Base-by-base conservation (phyloP, 1,139 yeast genomes). In the Eremothecium gossypii region DNA sequence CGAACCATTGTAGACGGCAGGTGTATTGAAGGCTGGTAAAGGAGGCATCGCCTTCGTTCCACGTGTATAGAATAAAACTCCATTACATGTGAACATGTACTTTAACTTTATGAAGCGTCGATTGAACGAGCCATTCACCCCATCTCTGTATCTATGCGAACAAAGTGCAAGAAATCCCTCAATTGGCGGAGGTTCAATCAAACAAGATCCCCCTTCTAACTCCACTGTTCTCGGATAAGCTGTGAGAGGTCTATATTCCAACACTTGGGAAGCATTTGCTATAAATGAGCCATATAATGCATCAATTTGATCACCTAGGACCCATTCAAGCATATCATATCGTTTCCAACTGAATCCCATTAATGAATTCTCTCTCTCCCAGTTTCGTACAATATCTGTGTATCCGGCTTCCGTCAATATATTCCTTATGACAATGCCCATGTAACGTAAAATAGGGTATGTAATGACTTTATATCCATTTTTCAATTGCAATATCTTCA, bases 261-360 rank as follows among this genome's bases (percentile, higher is more conserved):
- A 32, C n/a, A 42, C 27, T 30, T 49, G 50, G 4, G 53, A 45
- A 8, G 40, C 34, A 12, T 38, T 45, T 13, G 51, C 41, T 5
- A 48, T 33, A 20, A 36, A 33, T 2, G 45, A 40, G 9, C 48
- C 49, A n/a, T 36, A 33, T 8, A 49, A 33, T 11, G 45, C 33
- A 30, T 45, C 47, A 11, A 41, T 38, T 32, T 43, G 45, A 28
- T 72, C 70, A 34, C 77, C 79, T 38, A 69, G 60, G 8, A 79
- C 63, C 95, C 95, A 86, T 51, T 84, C 93, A 9, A 85, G 54
- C 30, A 87, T 65, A 57, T 85, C 95, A 55, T 80, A 84, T 39
- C 74, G 67, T 47, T 77, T 74, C 70, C 83, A 76, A 53, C 73
- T 82, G 58, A 70, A 72, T 46, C 83, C 85, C 55, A 51, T 69